Percentiles rank a stretch among this genome's conserved stretches.
Evolutionary conservation across 2,329 filamentous ascomycete species (phyloP).

Genomic region (Ophiostoma australiae): DNA sequence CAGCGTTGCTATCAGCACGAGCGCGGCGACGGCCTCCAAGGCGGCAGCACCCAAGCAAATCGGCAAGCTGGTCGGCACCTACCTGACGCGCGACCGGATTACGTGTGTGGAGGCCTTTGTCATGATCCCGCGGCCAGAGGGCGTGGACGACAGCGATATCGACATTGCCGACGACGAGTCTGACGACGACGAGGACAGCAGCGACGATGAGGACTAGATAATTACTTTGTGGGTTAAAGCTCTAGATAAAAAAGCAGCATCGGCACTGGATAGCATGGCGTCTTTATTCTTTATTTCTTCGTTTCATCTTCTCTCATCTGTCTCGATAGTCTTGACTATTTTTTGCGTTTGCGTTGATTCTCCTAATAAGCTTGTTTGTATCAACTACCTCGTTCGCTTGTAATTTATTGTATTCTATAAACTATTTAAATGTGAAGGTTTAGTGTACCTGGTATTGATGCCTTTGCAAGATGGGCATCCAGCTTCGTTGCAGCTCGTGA

Average conservation of each 20-base stretch:
- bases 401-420: background rate
- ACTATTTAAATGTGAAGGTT: background rate
- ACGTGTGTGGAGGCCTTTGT: slow-evolving; percentile 83
- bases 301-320: background rate
- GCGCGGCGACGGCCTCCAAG: slow-evolving; percentile 31
- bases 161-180: slow-evolving; percentile 39
- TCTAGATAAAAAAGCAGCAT: background rate
- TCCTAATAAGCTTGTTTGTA: background rate
- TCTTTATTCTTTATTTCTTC: background rate
- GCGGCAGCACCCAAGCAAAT: slow-evolving; percentile 38
- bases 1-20: slow-evolving; percentile 20
- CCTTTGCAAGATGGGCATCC: background rate
- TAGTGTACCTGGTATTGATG: background rate
- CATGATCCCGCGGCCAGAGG: slow-evolving; percentile 67
- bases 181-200: slow-evolving; percentile 25
- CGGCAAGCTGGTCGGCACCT: slow-evolving; percentile 66
- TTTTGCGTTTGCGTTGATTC: background rate
- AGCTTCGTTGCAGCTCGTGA: background rate
- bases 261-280: slow-evolving; percentile 9
- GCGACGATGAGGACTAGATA: background rate
- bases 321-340: no score
- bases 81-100: slow-evolving; percentile 81
- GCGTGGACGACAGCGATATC: slow-evolving; percentile 50
- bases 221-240: background rate
- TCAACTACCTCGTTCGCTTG: background rate